Conservation (phyloP, 1,284 basidiomycete genomes). For the Somion occarium region DNA sequence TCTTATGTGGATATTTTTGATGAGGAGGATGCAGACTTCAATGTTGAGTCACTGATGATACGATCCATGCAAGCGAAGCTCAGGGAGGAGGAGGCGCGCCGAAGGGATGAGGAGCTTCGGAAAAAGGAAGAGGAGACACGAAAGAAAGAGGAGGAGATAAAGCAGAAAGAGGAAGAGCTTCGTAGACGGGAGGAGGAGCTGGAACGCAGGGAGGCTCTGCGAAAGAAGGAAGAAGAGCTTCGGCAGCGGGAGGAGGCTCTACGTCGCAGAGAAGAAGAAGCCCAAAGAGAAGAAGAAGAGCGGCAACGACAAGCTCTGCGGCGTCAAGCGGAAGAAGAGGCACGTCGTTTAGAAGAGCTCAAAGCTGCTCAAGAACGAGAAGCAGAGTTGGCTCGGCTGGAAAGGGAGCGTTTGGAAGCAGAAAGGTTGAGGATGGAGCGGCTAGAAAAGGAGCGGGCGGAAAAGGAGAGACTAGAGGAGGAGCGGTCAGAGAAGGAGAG, state of each 20-base stretch:
- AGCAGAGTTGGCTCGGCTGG: neutral
- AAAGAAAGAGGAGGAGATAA: conserved; percentile 14
- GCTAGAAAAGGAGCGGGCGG: conserved; percentile 13
- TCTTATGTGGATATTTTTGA: conserved; percentile 22
- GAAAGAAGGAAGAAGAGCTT: conserved; percentile 12
- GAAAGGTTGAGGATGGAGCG: neutral
- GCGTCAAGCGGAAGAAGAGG: neutral
- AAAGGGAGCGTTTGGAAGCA: neutral
- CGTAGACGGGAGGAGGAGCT: conserved; percentile 1
- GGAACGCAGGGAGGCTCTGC: conserved; percentile 8
- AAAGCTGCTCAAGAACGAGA: neutral
- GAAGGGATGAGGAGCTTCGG: conserved; percentile 4
- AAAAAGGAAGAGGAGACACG: conserved; percentile 24
- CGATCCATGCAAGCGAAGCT: neutral
- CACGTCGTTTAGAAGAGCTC: neutral
- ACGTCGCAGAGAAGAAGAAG: conserved; percentile 14
- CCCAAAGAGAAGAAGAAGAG: conserved; percentile 7
- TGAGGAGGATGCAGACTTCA: conserved; percentile 27
- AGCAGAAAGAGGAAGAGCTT: conserved; percentile 15
- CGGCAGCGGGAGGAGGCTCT: conserved; percentile 6
- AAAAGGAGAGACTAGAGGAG: conserved; percentile 11
- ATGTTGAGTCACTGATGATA: conserved; percentile 20
- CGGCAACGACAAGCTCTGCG: neutral
- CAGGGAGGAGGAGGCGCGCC: conserved; percentile 12
- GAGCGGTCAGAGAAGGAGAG: neutral